Conservation (phyloP, 768 basidiomycete species). For the Podaxis pistillaris region DNA sequence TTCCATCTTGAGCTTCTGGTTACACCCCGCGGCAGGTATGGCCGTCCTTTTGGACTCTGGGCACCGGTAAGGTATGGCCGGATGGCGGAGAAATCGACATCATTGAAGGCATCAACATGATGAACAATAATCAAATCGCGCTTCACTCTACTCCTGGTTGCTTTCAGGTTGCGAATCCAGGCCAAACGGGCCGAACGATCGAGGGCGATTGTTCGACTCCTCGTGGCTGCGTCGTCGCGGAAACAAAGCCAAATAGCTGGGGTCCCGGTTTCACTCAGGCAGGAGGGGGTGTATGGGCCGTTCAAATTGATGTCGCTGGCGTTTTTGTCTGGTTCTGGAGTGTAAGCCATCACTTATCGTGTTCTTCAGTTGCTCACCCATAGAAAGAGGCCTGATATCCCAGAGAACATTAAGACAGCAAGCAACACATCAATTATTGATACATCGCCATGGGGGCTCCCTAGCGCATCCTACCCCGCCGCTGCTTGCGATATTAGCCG, state of each 20-base stretch:
- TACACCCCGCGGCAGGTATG: slow-evolving; percentile 32
- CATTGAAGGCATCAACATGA: slow-evolving; percentile 80
- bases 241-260: slow-evolving; percentile 59
- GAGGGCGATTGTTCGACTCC: slow-evolving; percentile 57
- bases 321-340: slow-evolving; percentile 44
- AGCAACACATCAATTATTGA: slow-evolving; percentile 37
- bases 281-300: slow-evolving; percentile 77
- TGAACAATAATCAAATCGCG: slow-evolving; percentile 69
- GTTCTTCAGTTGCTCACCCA: not conserved
- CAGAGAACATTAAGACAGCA: slow-evolving; percentile 31
- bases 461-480: slow-evolving; percentile 62
- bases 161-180: slow-evolving; percentile 30
- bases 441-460: slow-evolving; percentile 50
- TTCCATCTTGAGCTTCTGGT: not conserved
- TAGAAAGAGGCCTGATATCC: slow-evolving; percentile 41
- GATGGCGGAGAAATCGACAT: slow-evolving; percentile 56
- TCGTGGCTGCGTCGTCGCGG: slow-evolving; percentile 65
- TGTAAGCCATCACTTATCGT: slow-evolving; percentile 26
- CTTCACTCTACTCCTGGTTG: slow-evolving; percentile 65
- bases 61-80: slow-evolving; percentile 42
- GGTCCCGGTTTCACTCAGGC: slow-evolving; percentile 63
- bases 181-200: slow-evolving; percentile 48
- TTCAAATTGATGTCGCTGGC: slow-evolving; percentile 60
- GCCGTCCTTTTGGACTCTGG: slow-evolving; percentile 50
- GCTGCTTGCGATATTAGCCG: slow-evolving; percentile 49